Base-by-base conservation (phyloP, 176 grass and related monocot species). In the Oryza coarctata region DNA sequence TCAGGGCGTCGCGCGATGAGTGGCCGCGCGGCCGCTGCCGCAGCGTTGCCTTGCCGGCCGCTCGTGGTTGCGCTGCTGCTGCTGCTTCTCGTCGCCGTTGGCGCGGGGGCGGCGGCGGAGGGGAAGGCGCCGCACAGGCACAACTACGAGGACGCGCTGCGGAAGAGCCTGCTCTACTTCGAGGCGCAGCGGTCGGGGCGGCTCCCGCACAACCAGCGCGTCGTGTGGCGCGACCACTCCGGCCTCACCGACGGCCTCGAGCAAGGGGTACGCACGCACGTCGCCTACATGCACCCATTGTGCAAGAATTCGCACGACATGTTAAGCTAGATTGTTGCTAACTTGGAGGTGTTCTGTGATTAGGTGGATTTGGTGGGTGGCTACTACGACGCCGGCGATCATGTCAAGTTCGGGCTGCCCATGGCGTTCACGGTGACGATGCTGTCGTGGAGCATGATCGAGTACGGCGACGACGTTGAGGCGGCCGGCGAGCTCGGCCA, bases 191-290 rank as follows among this genome's bases (percentile, higher is more conserved):
- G 95, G 15, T 98, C 95, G 26, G 92, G 95, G 14, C 95, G 84
- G 6, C 87, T 98, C 20, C 95, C 95, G 23, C 78, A 98, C 90
- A 74, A 88, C 75, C 95, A 98, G 81, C 92, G 95, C 12, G 88
- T 94, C 26, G 3, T 82, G 1, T 94, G 95, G 95, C 95, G 95
- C 67, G 88, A 84, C 83, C 88, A 98, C 88, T 98, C 95, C 32
- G 95, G 95, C 79, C 90, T 98, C 86, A 94, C 92, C 79, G 95
- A 98, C 86, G 95, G 95, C 0, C 90, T 98, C 29, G 86, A 98
- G 81, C 90, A 98, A 77, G 92, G 95, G 71, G 91, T 93, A 27
- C 62, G 74, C 75, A 22, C 80, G 7, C 0, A 0, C 5, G 30
- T 7, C 17, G 4, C 60, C 1, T 9, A 22, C 40, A 10, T 20